Conservation (phyloP, 805 yeast genomes). For the Yarrowia sp. region DNA sequence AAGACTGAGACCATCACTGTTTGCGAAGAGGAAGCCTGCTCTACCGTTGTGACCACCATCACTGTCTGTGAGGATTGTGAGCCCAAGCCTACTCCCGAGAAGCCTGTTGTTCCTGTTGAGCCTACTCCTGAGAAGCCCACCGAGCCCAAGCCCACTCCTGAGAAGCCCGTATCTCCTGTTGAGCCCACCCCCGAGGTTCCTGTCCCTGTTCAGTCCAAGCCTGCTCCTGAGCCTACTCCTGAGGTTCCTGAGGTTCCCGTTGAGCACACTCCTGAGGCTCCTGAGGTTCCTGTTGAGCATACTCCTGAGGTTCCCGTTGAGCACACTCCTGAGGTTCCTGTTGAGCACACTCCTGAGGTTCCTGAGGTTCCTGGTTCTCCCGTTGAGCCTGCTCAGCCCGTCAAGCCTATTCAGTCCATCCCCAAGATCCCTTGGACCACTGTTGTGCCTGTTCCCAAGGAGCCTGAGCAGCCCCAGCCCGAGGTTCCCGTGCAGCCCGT, state of each 20-base stretch:
- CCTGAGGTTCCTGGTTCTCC: too few species aligned
- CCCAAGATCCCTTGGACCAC: not conserved
- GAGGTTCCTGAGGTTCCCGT: not conserved
- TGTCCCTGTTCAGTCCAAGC: not conserved
- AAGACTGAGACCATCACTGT: not conserved
- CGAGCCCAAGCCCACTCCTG: conserved; percentile 21
- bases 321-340: not conserved
- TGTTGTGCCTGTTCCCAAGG: too few species aligned
- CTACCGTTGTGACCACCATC: not conserved
- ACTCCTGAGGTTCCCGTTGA: not conserved
- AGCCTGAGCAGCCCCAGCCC: not conserved
- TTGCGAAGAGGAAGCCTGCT: conserved; percentile 8
- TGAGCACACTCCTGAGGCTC: not conserved
- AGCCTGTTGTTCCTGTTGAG: not conserved
- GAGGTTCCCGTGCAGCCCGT: not conserved
- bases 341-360: not conserved
- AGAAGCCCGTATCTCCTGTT: not conserved
- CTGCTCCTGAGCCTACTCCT: not conserved
- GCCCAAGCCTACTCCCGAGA: not conserved
- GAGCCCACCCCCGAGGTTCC: not conserved
- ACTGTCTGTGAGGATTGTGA: conserved; percentile 4
- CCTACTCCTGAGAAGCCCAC: not conserved
- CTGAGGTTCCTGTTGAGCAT: not conserved
- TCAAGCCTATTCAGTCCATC: not conserved
- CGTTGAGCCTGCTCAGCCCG: too few species aligned